Evolutionary conservation across 1,284 basidiomycete genomes (phyloP).

Genomic region (Ceratobasidium sp.): DNA sequence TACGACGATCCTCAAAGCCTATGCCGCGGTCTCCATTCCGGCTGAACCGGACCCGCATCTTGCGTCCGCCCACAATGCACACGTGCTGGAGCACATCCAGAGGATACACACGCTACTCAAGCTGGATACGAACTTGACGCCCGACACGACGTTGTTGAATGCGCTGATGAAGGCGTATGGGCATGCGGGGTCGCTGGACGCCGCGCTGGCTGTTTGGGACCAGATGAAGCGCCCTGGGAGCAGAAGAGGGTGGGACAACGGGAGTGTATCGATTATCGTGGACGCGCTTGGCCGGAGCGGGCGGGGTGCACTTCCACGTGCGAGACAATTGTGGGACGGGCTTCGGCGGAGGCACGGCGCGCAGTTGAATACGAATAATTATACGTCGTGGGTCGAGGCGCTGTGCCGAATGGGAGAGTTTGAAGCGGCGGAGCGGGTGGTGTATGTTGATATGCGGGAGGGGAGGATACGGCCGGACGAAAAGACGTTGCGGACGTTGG

Average conservation of each 20-base stretch:
- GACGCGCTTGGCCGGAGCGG: slow-evolving; percentile 72
- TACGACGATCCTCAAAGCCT: slow-evolving; percentile 71
- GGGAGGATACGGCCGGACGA: slow-evolving; percentile 1
- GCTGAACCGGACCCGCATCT: slow-evolving; percentile 33
- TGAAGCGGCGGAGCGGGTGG: slow-evolving; percentile 34
- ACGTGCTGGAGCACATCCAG: slow-evolving; percentile 59
- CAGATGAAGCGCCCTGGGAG: slow-evolving; percentile 64
- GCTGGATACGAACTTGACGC: slow-evolving; percentile 77
- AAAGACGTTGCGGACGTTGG: slow-evolving; percentile 44
- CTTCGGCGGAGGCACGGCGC: slow-evolving; percentile 7
- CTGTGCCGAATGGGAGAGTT: slow-evolving; percentile 44
- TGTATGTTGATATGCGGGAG: slow-evolving; percentile 43
- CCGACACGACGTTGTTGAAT: slow-evolving; percentile 83
- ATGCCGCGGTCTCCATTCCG: slow-evolving; percentile 50
- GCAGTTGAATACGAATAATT: slow-evolving; percentile 42
- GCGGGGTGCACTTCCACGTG: slow-evolving; percentile 25
- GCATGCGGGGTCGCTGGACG: slow-evolving; percentile 72
- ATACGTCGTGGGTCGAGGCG: slow-evolving; percentile 40
- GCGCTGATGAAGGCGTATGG: slow-evolving; percentile 92
- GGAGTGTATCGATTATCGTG: slow-evolving; percentile 82
- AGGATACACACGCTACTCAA: slow-evolving; percentile 82
- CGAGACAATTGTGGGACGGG: slow-evolving; percentile 9
- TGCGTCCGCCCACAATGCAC: slow-evolving; percentile 26
- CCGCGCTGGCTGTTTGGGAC: slow-evolving; percentile 86
- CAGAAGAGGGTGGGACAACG: slow-evolving; percentile 64